Percentiles rank a stretch among this genome's conserved stretches.
These are phyloP conservation scores for Pochonia chlamydosporia DNA, from an alignment of 2,329 filamentous ascomycete species.

Conservation along the genomic window DNA sequence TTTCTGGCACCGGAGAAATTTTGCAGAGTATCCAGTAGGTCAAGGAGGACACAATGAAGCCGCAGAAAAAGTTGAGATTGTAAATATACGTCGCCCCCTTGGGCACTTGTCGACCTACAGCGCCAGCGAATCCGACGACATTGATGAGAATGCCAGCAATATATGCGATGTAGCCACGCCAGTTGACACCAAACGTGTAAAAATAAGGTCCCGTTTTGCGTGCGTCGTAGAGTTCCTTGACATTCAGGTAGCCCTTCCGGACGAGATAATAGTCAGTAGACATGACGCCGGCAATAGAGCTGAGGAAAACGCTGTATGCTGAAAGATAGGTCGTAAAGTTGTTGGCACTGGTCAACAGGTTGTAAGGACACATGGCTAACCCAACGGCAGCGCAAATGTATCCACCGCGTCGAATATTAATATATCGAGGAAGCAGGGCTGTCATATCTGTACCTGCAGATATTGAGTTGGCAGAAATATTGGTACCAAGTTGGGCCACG, in stretches of 20 bases:
- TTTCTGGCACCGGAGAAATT: conserved; percentile 67
- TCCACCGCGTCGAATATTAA: conserved; percentile 81
- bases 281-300: conserved; percentile 88
- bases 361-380: conserved; percentile 82
- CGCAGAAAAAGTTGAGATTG: conserved; percentile 84
- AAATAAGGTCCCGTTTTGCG: conserved; percentile 65
- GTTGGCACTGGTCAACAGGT: conserved; percentile 67
- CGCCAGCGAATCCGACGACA: conserved; percentile 84
- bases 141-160: conserved; percentile 81
- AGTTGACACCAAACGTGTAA: conserved; percentile 68
- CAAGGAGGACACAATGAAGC: conserved; percentile 63
- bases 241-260: conserved; percentile 72
- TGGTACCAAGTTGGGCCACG: conserved; percentile 78
- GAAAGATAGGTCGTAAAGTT: conserved; percentile 89
- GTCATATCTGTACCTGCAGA: conserved; percentile 81
- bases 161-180: conserved; percentile 80
- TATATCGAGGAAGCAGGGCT: conserved; percentile 69
- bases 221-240: conserved; percentile 73
- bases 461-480: conserved; percentile 81
- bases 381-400: conserved; percentile 79
- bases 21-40: conserved; percentile 68
- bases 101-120: conserved; percentile 66
- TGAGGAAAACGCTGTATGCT: conserved; percentile 90
- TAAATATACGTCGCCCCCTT: conserved; percentile 79
- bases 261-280: conserved; percentile 83